Base-by-base conservation (phyloP, 2,329 filamentous ascomycete genomes). In the Arthrobotrys iridis region DNA sequence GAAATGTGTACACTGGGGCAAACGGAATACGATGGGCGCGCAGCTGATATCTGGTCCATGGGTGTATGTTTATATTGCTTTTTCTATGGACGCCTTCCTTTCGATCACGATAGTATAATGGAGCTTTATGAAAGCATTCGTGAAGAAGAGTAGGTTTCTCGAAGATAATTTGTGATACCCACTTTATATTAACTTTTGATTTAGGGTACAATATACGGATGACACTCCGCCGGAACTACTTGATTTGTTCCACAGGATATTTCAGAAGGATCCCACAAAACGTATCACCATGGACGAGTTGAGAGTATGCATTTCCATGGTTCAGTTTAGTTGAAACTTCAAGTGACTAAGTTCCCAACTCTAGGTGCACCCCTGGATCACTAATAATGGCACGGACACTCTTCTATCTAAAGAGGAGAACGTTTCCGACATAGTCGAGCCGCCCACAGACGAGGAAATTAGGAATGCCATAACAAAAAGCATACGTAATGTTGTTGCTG, bases 1-100 rank as follows among this genome's bases (percentile, higher is more conserved):
- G 95, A 99, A 82, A 85, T 99, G 10, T 99, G 95, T 80, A 89
- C 93, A 20, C 88, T 89, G 5, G 93, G 88, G 79, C 94, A 97
- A 81, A 92, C 92, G 0, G 90, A 93, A 78, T 90, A 98, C 0
- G 94, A 92, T 1, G 95, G 95, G 8, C 91, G 88, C 79, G 93
- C 94, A 2, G 93, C 93, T 2, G 95, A 99, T 82, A 93, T 99
- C 63, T 99, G 95, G 95, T 96, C 94, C 2, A 98, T 98, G 94
- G 95, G 95, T 4, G 90, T 97, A 6, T 96, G 93, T 1, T 85
- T 99, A 1, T 98, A 94, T 81, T 99, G 95, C 81, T 86, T 99
- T 40, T 89, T 91, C 75, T 98, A 96, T 80, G 95, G 95, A 30
- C 86, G 85, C 57, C 90, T 99, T 76, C 95, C 95, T 0, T 99